A percentile compares a stretch with the other conserved stretches of the same genome.
phyloP scores from a whole-genome alignment of 2,329 filamentous ascomycete species.

The Colletotrichum spaethianum region DNA sequence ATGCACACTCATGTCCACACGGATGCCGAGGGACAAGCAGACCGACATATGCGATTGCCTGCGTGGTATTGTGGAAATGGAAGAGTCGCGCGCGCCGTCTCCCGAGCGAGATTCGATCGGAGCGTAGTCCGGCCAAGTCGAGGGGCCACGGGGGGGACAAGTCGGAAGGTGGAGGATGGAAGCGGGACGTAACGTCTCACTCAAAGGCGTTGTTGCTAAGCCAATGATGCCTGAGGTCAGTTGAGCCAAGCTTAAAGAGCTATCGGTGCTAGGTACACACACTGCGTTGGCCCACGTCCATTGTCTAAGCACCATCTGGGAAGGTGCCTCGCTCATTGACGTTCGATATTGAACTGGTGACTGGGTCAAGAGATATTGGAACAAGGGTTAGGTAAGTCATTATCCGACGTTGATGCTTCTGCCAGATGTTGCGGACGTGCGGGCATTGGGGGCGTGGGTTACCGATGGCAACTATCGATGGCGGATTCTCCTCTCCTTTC shows the following conservation, averaged over 20 bases:
- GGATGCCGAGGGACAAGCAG: conserved; percentile 25
- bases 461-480: conserved; percentile 20
- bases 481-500: conserved; percentile 28
- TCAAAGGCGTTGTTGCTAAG: background rate
- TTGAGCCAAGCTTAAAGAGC: background rate
- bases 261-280: background rate
- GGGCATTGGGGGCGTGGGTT: conserved; percentile 24
- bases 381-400: conserved; percentile 19
- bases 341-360: background rate
- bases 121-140: conserved; percentile 34
- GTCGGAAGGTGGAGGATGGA: conserved; percentile 24
- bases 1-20: conserved; percentile 3
- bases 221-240: background rate
- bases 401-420: conserved; percentile 24
- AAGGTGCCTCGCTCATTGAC: background rate
- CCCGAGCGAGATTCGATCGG: conserved; percentile 40
- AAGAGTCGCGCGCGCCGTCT: conserved; percentile 28
- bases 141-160: conserved; percentile 13
- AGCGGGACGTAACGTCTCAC: conserved; percentile 7
- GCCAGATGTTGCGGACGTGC: background rate
- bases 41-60: conserved; percentile 26
- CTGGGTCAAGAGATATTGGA: background rate
- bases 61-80: conserved; percentile 30
- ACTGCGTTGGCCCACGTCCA: background rate
- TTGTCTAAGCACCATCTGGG: background rate